phyloP scores from a whole-genome alignment of 2,329 filamentous ascomycete species.

The Epichloe gansuensis region DNA sequence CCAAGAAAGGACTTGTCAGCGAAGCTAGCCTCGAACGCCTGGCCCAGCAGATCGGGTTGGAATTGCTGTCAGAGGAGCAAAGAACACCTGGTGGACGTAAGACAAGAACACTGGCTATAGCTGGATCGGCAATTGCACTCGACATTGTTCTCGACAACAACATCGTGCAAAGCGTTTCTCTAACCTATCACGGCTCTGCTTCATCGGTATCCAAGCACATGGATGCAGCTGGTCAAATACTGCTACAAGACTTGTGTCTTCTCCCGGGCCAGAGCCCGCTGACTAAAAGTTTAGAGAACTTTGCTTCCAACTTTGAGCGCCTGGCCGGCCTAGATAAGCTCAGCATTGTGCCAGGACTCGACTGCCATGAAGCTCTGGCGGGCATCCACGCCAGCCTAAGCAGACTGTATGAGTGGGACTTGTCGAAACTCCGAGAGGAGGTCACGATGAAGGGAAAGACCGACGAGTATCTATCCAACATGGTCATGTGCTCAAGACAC shows the following conservation, averaged over 20 bases:
- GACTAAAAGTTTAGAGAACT: constrained; percentile 58
- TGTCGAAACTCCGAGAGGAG: constrained; percentile 42
- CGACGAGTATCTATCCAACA: constrained; percentile 38
- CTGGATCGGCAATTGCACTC: constrained; percentile 46
- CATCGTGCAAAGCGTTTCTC: constrained; percentile 47
- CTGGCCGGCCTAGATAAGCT: constrained; percentile 60
- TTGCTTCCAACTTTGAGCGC: constrained; percentile 59
- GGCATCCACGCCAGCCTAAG: constrained; percentile 60
- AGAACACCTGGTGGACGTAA: constrained; percentile 34
- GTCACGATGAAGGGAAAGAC: constrained; percentile 30
- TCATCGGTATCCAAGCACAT: constrained; percentile 47
- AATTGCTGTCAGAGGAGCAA: constrained; percentile 46
- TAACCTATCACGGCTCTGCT: constrained; percentile 50
- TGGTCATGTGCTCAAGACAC: constrained; percentile 56
- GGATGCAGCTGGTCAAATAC: constrained; percentile 50
- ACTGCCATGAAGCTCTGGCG: constrained; percentile 65
- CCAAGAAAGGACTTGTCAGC: constrained; percentile 52
- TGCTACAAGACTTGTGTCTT: constrained; percentile 53
- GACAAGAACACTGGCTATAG: constrained; percentile 46
- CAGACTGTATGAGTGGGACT: constrained; percentile 60
- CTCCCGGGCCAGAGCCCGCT: constrained; percentile 48
- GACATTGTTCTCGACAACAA: constrained; percentile 52
- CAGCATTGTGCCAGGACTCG: constrained; percentile 54
- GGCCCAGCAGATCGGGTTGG: constrained; percentile 53
- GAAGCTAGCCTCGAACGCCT: constrained; percentile 64